Evolutionary conservation across 2,329 filamentous ascomycete genomes (phyloP).

Genomic region (Phialocephala sp.): DNA sequence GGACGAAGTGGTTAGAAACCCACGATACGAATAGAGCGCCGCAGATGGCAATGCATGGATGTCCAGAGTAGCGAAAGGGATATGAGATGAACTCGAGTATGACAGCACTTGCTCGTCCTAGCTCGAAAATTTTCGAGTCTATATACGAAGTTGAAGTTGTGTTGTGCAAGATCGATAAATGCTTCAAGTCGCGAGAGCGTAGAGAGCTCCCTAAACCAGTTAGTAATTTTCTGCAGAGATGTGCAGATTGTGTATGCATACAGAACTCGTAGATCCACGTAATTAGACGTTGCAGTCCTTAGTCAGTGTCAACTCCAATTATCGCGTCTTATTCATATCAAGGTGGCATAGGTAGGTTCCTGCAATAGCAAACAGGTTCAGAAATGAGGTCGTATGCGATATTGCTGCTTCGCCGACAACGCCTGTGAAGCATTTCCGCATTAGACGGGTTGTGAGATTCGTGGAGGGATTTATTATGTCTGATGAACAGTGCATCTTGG

Average conservation of each 20-base stretch:
- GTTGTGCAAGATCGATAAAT: neutral
- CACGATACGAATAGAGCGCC: neutral
- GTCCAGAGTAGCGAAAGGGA: neutral
- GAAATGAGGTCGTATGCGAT: neutral
- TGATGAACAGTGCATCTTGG: no score
- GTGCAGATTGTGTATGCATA: neutral
- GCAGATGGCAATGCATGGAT: neutral
- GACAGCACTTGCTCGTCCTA: neutral
- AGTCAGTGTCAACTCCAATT: neutral
- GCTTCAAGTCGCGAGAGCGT: neutral
- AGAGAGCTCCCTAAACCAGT: neutral
- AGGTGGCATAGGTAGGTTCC: neutral
- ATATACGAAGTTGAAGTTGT: neutral
- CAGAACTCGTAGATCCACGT: neutral
- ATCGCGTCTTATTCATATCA: neutral
- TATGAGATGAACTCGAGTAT: neutral
- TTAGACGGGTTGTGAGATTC: neutral
- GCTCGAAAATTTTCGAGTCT: neutral
- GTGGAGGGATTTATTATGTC: neutral
- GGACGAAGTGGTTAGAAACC: neutral
- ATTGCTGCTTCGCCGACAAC: neutral
- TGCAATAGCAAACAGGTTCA: neutral
- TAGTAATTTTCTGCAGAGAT: neutral
- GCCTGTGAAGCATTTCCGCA: neutral
- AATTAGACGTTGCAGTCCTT: neutral